Evolutionary conservation across 805 yeast species (phyloP), one percentile per base, ranked within the genome.

Genomic region (Yamadazyma olivae): DNA sequence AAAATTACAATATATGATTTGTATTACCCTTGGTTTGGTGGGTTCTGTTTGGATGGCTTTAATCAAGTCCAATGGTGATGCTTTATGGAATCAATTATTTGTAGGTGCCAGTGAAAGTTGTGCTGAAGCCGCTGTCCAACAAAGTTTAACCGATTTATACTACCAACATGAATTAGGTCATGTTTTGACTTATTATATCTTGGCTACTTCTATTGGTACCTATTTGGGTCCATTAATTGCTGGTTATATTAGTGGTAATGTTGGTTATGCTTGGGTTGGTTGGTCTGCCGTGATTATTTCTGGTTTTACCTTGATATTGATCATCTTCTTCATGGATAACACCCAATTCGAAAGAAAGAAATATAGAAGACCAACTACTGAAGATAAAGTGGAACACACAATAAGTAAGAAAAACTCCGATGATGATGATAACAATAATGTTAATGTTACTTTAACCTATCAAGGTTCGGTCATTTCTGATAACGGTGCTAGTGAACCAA

Each of bases 201-300:
- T 69, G 39, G 75, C 81, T 10, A 61, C 81, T 13, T 64, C 77
- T 24, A 66, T 68, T 9, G 75, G 80, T 7, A 72, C 77, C 28
- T 79, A 61, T 46, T 54, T 76, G 38, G 83, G 82, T 3, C 83
- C 83, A 4, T 60, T 78, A 46, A 64, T 77, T 32, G 79, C 81
- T 9, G 82, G 82, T 9, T 73, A 74, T 45, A 73, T 79, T 38
- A 66, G 68, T 20, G 67, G 70, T 33, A 68, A 65, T 19, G 57
- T 65, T 18, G 73, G 75, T 5, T 79, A 79, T 70, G 53, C 67
- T 42, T 75, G 79, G 79, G 75, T 71, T 7, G 71, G 76, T 41
- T 62, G 75, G 59, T 60, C 71, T 35, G 71, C 74, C 14, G 65
- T 51, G 9, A 50, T 61, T 32, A 70, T 78, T 31, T 68, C 70